Evolutionary conservation across 2,329 filamentous ascomycete genomes (phyloP).

Genomic region (Colletotrichum cordylinicola): DNA sequence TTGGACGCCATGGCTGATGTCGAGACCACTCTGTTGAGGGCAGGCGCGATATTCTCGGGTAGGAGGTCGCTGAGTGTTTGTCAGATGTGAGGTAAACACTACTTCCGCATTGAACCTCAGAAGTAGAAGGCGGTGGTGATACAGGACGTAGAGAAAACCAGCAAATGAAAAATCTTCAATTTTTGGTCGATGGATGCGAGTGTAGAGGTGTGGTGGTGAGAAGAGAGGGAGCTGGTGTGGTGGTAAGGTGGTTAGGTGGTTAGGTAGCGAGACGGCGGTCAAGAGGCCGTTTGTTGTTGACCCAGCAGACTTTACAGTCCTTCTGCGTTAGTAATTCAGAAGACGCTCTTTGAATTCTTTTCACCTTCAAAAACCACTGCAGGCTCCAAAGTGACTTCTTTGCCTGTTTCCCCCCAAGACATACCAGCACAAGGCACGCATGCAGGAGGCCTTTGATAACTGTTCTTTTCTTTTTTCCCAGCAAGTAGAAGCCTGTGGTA

Average conservation of each 20-base stretch:
- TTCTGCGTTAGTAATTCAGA: rapidly evolving
- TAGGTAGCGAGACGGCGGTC: background rate
- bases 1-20: background rate
- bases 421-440: no score
- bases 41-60: background rate
- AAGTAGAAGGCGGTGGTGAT: background rate
- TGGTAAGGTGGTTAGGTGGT: background rate
- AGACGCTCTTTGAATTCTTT: background rate
- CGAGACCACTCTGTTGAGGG: background rate
- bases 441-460: no score
- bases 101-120: background rate
- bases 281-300: background rate
- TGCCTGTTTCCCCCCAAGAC: no score
- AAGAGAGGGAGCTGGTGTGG: background rate
- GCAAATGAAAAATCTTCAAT: background rate
- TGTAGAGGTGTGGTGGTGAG: background rate
- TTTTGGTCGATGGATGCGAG: background rate
- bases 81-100: background rate
- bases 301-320: background rate
- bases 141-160: background rate
- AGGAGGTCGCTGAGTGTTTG: background rate
- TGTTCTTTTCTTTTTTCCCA: background rate
- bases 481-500: background rate
- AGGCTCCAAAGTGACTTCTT: no score
- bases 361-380: no score